These are phyloP conservation scores for Hyphopichia buzzinii DNA, from an alignment of 1,139 yeast species.

Conservation along the genomic window DNA sequence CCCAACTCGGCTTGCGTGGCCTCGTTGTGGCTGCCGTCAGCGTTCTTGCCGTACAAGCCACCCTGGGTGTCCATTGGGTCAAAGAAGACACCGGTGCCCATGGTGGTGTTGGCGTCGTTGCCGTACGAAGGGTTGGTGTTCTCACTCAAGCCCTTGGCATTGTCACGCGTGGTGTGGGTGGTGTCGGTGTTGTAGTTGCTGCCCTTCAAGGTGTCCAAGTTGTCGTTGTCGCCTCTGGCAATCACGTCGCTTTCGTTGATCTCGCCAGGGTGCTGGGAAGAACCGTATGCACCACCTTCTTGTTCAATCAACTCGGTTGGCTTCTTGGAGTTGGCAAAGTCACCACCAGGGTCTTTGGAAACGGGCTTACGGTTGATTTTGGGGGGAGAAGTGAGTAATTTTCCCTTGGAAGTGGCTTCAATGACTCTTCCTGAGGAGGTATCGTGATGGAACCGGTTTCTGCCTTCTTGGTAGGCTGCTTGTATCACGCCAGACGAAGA, in stretches of 20 bases:
- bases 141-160: constrained; percentile 8
- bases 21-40: constrained; percentile 13
- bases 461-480: constrained; percentile 1
- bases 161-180: constrained; percentile 6
- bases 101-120: constrained; percentile 24
- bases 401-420: constrained; percentile 25
- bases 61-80: constrained; percentile 40
- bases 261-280: constrained; percentile 1
- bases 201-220: constrained; percentile 3
- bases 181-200: constrained; percentile 4
- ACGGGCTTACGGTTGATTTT: constrained; percentile 27
- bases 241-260: constrained; percentile 1
- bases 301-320: constrained; percentile 25
- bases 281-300: constrained; percentile 2
- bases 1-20: constrained; percentile 29
- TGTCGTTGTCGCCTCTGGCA: constrained; percentile 1
- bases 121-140: constrained; percentile 27
- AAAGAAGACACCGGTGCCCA: constrained; percentile 34
- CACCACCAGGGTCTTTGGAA: constrained; percentile 28
- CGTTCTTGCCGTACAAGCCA: constrained; percentile 19
- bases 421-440: constrained; percentile 8
- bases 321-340: constrained; percentile 29
- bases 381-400: constrained; percentile 33
- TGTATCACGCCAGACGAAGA: not conserved
- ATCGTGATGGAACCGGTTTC: not conserved